Conservation (phyloP, 1,284 basidiomycete species). For the Mycena citricolor region DNA sequence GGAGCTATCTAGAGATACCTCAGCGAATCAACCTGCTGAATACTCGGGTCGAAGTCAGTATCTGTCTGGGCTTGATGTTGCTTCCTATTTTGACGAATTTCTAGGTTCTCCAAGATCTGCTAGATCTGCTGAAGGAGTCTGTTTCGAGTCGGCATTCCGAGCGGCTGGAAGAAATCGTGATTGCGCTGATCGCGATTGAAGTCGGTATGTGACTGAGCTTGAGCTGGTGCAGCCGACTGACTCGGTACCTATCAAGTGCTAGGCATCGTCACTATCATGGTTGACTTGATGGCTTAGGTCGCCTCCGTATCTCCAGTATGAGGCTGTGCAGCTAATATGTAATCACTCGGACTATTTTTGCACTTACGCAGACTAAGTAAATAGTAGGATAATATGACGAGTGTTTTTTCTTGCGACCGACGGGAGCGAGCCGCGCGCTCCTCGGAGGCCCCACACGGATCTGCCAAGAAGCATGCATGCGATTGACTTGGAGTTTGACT, state of each 20-base stretch:
- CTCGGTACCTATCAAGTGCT: conserved; percentile 45
- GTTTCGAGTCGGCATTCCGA: conserved; percentile 91
- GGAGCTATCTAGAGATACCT: conserved; percentile 92
- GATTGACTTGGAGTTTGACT: too few relatives aligned
- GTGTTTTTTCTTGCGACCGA: too few relatives aligned
- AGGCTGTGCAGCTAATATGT: too few relatives aligned
- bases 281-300: conserved; percentile 63
- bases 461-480: too few relatives aligned
- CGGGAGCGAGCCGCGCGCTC: too few relatives aligned
- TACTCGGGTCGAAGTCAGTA: conserved; percentile 82
- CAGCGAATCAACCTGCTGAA: conserved; percentile 93
- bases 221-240: conserved; percentile 6
- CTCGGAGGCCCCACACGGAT: too few relatives aligned
- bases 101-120: conserved; percentile 94
- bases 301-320: too few relatives aligned
- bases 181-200: conserved; percentile 87
- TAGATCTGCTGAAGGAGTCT: conserved; percentile 92
- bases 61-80: conserved; percentile 3
- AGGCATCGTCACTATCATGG: conserved; percentile 71
- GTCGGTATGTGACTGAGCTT: conserved; percentile 54
- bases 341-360: too few relatives aligned
- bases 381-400: too few relatives aligned
- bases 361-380: too few relatives aligned
- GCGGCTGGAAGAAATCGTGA: conserved; percentile 94
- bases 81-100: conserved; percentile 5